Evolutionary conservation across 2,329 filamentous ascomycete genomes (phyloP), one percentile per base, ranked within the genome.

Genomic region (Dactylellina parvicollis): DNA sequence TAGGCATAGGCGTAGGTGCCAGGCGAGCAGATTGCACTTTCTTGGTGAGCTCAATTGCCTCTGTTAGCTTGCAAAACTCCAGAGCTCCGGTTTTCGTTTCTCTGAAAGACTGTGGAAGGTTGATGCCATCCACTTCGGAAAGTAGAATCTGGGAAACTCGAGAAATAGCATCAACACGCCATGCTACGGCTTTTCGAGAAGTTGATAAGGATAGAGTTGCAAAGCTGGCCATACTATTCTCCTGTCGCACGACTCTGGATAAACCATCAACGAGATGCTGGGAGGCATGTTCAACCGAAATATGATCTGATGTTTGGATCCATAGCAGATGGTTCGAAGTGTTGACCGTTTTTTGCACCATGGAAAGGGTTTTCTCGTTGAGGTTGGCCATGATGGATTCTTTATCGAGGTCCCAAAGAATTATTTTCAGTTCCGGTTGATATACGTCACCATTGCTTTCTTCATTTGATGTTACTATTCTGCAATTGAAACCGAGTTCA

Each of bases 231-330:
- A 61, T 61, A n/a, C 36, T 56, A n/a, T 61, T 16, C 16, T 70
- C 65, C 40, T 70, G 65, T 9, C 65, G 65, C 3, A 70, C 20
- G 3, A 61, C 65, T 46, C 56, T 34, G 5, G 65, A 61, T 36
- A 70, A 40, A 1, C 65, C 65, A 7, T 70, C 65, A 16, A 70
- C 30, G 18, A 70, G 26, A 49, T 61, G 47, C 20, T 62, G 57
- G 5, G 57, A 62, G 16, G 30, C 26, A 32, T 42, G 52, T 18
- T 42, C 30, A 42, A 26, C 14, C 18, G 65, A 54, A 20, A 20
- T 22, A 16, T 7, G 34, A 10, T 40, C 47, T n/a, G 56, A 28
- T 22, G 65, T 55, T 70, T 56, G 36, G 12, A 70, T 36, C 65
- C 65, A 70, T 14, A 70, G 22, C 10, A 70, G 32, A 16, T 52